Conservation (phyloP, 805 yeast species). For the Lachancea meyersii region DNA sequence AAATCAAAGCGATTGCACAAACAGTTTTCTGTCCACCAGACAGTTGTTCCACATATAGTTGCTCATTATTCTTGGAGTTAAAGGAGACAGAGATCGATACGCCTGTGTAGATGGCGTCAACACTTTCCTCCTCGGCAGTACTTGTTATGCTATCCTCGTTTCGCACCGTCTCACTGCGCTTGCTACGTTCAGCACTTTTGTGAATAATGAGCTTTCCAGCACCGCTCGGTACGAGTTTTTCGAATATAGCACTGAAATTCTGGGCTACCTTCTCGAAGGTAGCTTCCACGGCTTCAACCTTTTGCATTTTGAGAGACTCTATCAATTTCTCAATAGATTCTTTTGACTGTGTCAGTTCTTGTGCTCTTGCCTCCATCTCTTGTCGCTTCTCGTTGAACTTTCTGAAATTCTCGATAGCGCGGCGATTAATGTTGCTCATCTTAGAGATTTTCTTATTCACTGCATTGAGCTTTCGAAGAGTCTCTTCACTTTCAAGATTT, state of each 20-base stretch:
- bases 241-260: slow-evolving; percentile 70
- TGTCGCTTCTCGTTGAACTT: slow-evolving; percentile 69
- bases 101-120: slow-evolving; percentile 52
- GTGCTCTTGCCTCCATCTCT: slow-evolving; percentile 56
- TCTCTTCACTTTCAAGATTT: slow-evolving; percentile 42
- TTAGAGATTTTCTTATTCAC: slow-evolving; percentile 53
- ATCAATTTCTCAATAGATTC: slow-evolving; percentile 69
- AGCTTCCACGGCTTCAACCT: slow-evolving; percentile 71
- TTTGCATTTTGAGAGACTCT: slow-evolving; percentile 62
- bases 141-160: slow-evolving; percentile 9
- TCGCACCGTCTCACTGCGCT: slow-evolving; percentile 16
- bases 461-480: slow-evolving; percentile 47
- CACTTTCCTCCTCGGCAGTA: slow-evolving; percentile 13
- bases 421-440: slow-evolving; percentile 76
- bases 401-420: slow-evolving; percentile 78
- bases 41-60: slow-evolving; percentile 78
- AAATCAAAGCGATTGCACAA: slow-evolving; percentile 90
- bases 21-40: slow-evolving; percentile 96
- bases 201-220: slow-evolving; percentile 67
- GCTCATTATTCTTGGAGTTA: slow-evolving; percentile 80
- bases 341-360: slow-evolving; percentile 64
- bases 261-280: slow-evolving; percentile 73
- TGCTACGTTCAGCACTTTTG: slow-evolving; percentile 28
- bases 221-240: slow-evolving; percentile 77
- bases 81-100: slow-evolving; percentile 84